Percentiles rank a stretch among this genome's conserved stretches.
phyloP scores from a whole-genome alignment of 2,329 filamentous ascomycete species.

The Colletotrichum sojae region DNA sequence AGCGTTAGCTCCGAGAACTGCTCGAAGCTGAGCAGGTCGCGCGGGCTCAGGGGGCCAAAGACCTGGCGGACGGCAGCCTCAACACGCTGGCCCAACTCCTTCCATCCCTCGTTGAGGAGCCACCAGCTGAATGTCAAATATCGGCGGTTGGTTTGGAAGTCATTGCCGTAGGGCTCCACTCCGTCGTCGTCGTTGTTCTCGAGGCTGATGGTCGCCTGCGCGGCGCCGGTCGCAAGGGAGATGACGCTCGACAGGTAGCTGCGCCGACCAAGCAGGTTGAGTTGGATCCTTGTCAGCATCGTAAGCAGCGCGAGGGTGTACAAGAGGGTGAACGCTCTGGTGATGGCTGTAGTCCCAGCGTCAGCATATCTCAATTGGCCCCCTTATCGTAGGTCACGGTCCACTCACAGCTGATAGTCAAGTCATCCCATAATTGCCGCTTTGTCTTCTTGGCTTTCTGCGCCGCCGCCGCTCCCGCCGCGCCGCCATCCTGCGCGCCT shows the following conservation, averaged over 20 bases:
- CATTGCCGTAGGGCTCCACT: conserved; percentile 85
- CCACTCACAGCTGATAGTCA: conserved; percentile 90
- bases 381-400: neutral
- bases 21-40: conserved; percentile 88
- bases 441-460: conserved; percentile 81
- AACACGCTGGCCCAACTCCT: conserved; percentile 84
- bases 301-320: conserved; percentile 93
- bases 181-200: conserved; percentile 96
- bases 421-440: conserved; percentile 95
- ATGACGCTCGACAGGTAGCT: conserved; percentile 98
- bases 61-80: conserved; percentile 89
- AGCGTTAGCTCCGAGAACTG: conserved; percentile 85
- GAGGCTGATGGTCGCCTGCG: conserved; percentile 84
- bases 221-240: conserved; percentile 83
- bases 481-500: conserved; percentile 40
- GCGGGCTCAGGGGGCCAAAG: conserved; percentile 89
- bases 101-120: conserved; percentile 92
- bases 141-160: conserved; percentile 95
- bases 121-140: conserved; percentile 99
- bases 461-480: conserved; percentile 40
- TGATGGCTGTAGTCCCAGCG: conserved; percentile 75
- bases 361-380: conserved; percentile 17
- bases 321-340: conserved; percentile 89
- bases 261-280: conserved; percentile 94
- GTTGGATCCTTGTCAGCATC: conserved; percentile 92